Conservation (phyloP, 177 flowering plant species). For the Vitis hybrid region DNA sequence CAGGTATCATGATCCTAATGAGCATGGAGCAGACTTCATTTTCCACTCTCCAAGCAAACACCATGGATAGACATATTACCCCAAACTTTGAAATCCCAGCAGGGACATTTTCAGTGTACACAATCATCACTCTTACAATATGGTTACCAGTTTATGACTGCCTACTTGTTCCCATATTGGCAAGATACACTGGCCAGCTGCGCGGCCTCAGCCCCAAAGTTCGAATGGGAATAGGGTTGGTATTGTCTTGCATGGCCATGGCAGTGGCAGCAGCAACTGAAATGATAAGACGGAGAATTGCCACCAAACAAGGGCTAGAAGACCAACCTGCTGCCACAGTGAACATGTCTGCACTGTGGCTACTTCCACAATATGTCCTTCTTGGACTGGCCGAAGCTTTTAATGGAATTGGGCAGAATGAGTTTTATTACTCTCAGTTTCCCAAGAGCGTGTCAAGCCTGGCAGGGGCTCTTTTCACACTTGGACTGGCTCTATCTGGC, state of each 20-base stretch:
- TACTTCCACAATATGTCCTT: conserved; percentile 29
- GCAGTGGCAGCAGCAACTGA: conserved; percentile 26
- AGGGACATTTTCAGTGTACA: conserved; percentile 37
- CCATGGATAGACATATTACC: conserved; percentile 50
- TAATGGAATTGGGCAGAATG: conserved; percentile 37
- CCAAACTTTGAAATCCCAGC: conserved; percentile 41
- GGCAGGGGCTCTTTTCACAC: conserved; percentile 27
- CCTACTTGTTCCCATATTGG: conserved; percentile 24
- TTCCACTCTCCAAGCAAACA: conserved; percentile 32
- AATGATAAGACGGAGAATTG: conserved; percentile 18
- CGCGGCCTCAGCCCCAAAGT: conserved; percentile 11
- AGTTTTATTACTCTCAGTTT: conserved; percentile 49
- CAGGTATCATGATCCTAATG: conserved; percentile 33
- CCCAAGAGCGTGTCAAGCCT: conserved; percentile 58
- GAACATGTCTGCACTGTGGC: conserved; percentile 54
- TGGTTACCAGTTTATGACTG: conserved; percentile 37
- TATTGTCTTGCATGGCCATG: conserved; percentile 21
- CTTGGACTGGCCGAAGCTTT: conserved; percentile 44
- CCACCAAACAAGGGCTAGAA: conserved; percentile 20
- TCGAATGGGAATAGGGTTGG: conserved; percentile 42
- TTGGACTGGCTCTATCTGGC: conserved; percentile 34
- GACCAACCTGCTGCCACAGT: conserved; percentile 21
- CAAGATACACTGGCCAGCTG: conserved; percentile 26
- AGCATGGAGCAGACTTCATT: conserved; percentile 26
- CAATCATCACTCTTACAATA: conserved; percentile 12